Conservation (phyloP, 345 rosid genomes). For the Boechera stricta region DNA sequence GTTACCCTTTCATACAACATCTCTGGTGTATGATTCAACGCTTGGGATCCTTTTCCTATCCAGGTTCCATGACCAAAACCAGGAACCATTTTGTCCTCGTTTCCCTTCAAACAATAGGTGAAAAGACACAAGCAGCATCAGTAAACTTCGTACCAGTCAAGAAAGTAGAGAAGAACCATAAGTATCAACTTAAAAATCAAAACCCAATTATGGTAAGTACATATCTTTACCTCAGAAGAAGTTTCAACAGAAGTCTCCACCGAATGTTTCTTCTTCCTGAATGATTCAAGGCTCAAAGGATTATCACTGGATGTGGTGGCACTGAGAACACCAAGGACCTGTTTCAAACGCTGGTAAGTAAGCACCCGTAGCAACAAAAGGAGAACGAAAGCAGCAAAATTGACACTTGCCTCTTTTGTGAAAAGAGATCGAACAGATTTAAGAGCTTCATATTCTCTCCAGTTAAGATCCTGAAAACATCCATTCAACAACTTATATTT, state of each 20-base stretch:
- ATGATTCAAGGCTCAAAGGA: slow-evolving; percentile 67
- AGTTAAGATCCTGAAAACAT: slow-evolving; percentile 61
- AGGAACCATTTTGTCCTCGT: slow-evolving; percentile 16
- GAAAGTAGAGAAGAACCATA: background rate
- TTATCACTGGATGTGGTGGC: slow-evolving; percentile 56
- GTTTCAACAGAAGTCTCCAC: slow-evolving; percentile 40
- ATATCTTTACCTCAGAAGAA: slow-evolving; percentile 54
- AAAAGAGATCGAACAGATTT: slow-evolving; percentile 62
- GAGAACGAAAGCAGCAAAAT: background rate
- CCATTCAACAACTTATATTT: slow-evolving; percentile 22
- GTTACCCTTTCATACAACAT: slow-evolving; percentile 73
- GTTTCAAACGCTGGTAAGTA: background rate
- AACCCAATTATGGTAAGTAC: background rate
- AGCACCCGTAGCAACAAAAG: slow-evolving; percentile 6
- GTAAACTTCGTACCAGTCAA: slow-evolving; percentile 33
- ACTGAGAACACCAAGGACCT: slow-evolving; percentile 69
- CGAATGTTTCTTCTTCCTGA: slow-evolving; percentile 67
- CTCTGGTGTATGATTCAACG: slow-evolving; percentile 55
- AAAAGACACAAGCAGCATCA: slow-evolving; percentile 11
- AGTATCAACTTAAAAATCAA: background rate
- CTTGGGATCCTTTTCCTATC: slow-evolving; percentile 31
- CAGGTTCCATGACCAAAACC: slow-evolving; percentile 30
- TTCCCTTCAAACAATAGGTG: background rate
- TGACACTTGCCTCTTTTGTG: slow-evolving; percentile 70
- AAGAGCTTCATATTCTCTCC: slow-evolving; percentile 74